These are phyloP conservation scores for Paramecium octaurelia DNA, from an alignment of 73 alveolate species.

Conservation along the genomic window DNA sequence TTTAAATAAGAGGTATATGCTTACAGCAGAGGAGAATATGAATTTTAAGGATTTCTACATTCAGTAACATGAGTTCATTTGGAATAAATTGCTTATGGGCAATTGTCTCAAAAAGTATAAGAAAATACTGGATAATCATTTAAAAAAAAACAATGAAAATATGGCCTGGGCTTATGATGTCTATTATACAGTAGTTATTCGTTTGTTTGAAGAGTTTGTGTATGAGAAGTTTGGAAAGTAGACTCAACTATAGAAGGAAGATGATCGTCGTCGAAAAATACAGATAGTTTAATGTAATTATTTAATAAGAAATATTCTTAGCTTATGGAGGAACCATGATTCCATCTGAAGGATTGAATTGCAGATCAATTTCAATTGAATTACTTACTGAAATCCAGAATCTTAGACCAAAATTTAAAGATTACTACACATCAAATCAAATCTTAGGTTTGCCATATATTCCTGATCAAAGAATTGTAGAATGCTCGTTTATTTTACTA, in stretches of 20 bases:
- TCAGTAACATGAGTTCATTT: slow-evolving; percentile 19
- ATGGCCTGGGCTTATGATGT: not conserved
- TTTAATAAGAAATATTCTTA: not conserved
- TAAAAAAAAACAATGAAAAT: not conserved
- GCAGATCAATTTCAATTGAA: slow-evolving; percentile 25
- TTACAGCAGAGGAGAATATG: slow-evolving; percentile 41
- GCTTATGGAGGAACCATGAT: slow-evolving; percentile 46
- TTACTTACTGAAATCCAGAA: not conserved
- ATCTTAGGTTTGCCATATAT: slow-evolving; percentile 17
- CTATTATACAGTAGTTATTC: not conserved
- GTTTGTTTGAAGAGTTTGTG: slow-evolving; percentile 23
- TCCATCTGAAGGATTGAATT: slow-evolving; percentile 44
- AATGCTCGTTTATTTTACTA: slow-evolving; percentile 16
- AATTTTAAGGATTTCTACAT: slow-evolving; percentile 28
- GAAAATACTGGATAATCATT: not conserved
- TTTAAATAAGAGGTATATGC: not conserved
- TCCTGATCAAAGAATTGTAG: not conserved
- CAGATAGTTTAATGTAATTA: not conserved
- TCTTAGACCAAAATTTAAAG: not conserved
- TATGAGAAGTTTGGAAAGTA: slow-evolving; percentile 8
- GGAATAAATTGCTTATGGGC: slow-evolving; percentile 15
- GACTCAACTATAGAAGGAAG: not conserved
- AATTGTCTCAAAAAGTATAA: not conserved
- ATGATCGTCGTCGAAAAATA: slow-evolving; percentile 5
- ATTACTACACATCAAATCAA: not conserved